Evolutionary conservation across 495 filamentous ascomycete genomes (phyloP).

Genomic region (Hapsidospora chrysogenum): DNA sequence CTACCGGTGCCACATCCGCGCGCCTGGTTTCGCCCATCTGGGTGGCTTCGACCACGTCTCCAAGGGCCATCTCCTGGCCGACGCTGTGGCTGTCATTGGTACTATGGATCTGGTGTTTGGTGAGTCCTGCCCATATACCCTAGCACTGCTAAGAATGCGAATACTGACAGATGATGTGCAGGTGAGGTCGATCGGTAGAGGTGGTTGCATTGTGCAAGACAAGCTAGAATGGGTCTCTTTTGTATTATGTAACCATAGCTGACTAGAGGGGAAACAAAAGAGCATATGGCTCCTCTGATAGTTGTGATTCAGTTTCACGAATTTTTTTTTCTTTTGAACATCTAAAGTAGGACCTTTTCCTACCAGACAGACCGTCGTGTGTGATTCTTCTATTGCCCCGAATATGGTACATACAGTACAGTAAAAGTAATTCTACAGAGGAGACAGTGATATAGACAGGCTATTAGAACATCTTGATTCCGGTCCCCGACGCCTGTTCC

Average conservation of each 20-base stretch:
- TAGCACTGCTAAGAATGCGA: background rate
- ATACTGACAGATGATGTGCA: constrained; percentile 5
- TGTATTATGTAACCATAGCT: constrained; percentile 4
- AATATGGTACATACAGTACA: too few relatives aligned
- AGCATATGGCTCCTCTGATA: background rate
- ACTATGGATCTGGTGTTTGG: constrained; percentile 74
- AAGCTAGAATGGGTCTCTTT: constrained; percentile 4
- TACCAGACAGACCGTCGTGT: too few relatives aligned
- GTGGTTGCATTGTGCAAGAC: background rate
- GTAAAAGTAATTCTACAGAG: too few relatives aligned
- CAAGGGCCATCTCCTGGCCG: constrained; percentile 83
- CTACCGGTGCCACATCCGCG: constrained; percentile 94
- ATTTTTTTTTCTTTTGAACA: too few relatives aligned
- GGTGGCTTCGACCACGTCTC: constrained; percentile 84
- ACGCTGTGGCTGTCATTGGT: constrained; percentile 93
- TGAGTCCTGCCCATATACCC: constrained; percentile 11
- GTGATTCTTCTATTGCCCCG: too few relatives aligned
- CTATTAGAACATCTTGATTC: constrained; percentile 21
- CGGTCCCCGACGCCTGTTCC: constrained; percentile 64
- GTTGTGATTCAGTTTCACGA: background rate
- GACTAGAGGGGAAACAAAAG: background rate
- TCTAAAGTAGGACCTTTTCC: too few relatives aligned
- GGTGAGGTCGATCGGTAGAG: constrained; percentile 34
- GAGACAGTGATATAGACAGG: too few relatives aligned
- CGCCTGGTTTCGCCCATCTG: constrained; percentile 93